Evolutionary conservation across 495 filamentous ascomycete species (phyloP).

Genomic region (Cryomyces minteri): DNA sequence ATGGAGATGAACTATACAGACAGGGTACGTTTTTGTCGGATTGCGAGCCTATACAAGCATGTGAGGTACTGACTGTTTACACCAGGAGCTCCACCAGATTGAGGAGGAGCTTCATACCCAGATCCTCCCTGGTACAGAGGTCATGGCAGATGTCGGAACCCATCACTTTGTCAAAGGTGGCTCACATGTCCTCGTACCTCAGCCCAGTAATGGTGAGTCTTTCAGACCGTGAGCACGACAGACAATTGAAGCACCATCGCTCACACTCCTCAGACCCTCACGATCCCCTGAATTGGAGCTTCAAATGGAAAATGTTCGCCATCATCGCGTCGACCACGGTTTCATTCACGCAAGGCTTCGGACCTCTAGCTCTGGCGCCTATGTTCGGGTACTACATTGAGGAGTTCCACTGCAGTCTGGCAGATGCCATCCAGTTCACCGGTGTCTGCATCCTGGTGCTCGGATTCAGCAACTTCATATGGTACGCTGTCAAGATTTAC

Average conservation of each 20-base stretch:
- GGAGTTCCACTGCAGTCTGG: constrained; percentile 33
- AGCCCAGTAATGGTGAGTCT: constrained; percentile 26
- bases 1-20: constrained; percentile 18
- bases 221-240: too few species aligned
- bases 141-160: constrained; percentile 35
- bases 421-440: constrained; percentile 32
- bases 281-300: constrained; percentile 16
- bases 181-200: constrained; percentile 32
- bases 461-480: constrained; percentile 44
- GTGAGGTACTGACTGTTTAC: neutral
- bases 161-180: constrained; percentile 41
- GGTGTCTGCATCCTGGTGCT: constrained; percentile 44
- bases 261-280: constrained; percentile 3
- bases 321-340: constrained; percentile 28
- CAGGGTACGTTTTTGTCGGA: constrained; percentile 2
- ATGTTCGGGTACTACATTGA: constrained; percentile 37
- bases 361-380: constrained; percentile 38
- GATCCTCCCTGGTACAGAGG: constrained; percentile 42
- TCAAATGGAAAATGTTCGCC: constrained; percentile 13
- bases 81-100: constrained; percentile 17
- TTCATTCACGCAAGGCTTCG: constrained; percentile 38
- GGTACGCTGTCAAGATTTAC: constrained; percentile 5
- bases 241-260: constrained; percentile 19
- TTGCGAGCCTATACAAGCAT: neutral
- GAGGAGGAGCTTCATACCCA: constrained; percentile 11